Evolutionary conservation across 345 rosid species (phyloP), one percentile per base, ranked within the genome.

Genomic region (Microcos paniculata): DNA sequence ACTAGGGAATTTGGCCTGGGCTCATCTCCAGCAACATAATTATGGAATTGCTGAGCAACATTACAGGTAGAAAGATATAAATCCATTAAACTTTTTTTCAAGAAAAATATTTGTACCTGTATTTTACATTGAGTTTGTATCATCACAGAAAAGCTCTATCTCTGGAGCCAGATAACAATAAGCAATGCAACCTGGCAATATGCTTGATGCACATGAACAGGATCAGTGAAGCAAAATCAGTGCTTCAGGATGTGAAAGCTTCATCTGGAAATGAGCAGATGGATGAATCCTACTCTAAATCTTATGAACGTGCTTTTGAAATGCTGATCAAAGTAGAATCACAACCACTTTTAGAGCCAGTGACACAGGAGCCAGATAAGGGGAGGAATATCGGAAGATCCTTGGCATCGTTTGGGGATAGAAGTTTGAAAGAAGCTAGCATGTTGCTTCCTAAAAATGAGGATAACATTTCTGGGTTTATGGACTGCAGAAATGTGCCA

Each of bases 1-100:
- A 66, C 71, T 90, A 6, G 98, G 98, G 51, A 93, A 93, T 79
- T 73, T 94, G 81, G 98, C 96, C 8, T 94, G 97, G 98, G 97
- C 94, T 77, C 89, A 88, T 71, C 76, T 94, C 79, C 94, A 87
- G 87, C 77, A 86, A 33, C 88, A 84, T 76, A 86, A 94, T 79
- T 92, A 86, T 35, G 90, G 93, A 75, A 85, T 85, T n/a, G 94
- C 97, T 13, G 94, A 92, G 74, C 88, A 89, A 31, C 76, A 86
- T 80, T 92, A 94, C 88, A 85, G 91, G 97, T 85, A 63, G 16
- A 57, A 16, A 0, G 23, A 21, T 35, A 14, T 38, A 61, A n/a
- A 14, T 38, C 8, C 15, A 26, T 13, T 10, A 1, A 3, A 26
- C 18, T 24, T 8, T 12, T 56, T 16, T 55, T 12, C 6, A 28